Conservation (phyloP, 306 rosid genomes). For the Senna tora region DNA sequence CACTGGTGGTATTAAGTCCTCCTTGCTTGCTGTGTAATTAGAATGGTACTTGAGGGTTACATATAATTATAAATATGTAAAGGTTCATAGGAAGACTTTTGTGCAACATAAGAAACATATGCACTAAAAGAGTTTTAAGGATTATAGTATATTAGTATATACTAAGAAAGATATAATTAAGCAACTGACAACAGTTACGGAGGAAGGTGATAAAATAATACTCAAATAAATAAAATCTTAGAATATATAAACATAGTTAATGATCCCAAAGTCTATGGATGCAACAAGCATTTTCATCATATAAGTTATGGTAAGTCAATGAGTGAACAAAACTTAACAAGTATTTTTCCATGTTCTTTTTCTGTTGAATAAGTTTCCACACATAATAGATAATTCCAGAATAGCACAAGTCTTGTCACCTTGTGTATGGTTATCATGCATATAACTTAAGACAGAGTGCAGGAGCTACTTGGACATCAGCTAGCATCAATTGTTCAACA, state of each 20-base stretch:
- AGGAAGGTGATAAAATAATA: conserved; percentile 14
- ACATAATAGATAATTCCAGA: conserved; percentile 19
- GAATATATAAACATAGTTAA: not conserved
- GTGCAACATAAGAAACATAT: conserved; percentile 11
- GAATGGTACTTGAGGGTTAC: conserved; percentile 37
- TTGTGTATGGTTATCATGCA: not conserved
- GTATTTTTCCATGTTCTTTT: not conserved
- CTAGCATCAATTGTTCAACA: conserved; percentile 5
- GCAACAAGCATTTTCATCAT: conserved; percentile 24
- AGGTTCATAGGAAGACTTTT: not conserved
- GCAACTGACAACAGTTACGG: no score
- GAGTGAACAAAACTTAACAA: conserved; percentile 14
- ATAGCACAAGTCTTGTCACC: not conserved
- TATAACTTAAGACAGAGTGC: not conserved
- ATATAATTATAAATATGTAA: conserved; percentile 10
- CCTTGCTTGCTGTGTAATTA: conserved; percentile 79
- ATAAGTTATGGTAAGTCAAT: not conserved
- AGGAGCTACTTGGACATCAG: conserved; percentile 11
- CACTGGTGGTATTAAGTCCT: conserved; percentile 86
- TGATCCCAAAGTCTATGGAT: conserved; percentile 15
- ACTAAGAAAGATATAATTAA: no score
- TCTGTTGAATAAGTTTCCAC: conserved; percentile 3
- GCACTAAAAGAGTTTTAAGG: conserved; percentile 13
- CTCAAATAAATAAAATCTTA: not conserved
- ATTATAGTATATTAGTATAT: conserved; percentile 17